A percentile compares a stretch with the other conserved stretches of the same genome.
phyloP scores from a whole-genome alignment of 306 rosid genomes.

The Medicago truncatula region MtrunA17r5.0-ANR NC_053042.1:696001-696500 shows the following conservation, averaged over 20 bases:
- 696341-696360: background rate
- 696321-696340: background rate
- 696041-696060: background rate
- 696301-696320: background rate
- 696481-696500: no score
- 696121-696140: conserved; percentile 37
- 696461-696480: background rate
- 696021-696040: background rate
- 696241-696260: background rate
- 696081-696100: conserved; percentile 51
- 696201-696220: conserved; percentile 3
- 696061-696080: conserved; percentile 8
- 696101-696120: conserved; percentile 39
- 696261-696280: background rate
- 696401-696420: background rate
- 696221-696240: background rate
- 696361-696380: background rate
- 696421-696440: background rate
- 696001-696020: conserved; percentile 17
- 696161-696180: conserved; percentile 46
- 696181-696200: conserved; percentile 54
- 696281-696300: background rate
- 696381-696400: background rate
- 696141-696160: conserved; percentile 51
- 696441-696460: background rate